Conservation (phyloP, 2,329 filamentous ascomycete genomes). For the Trichoderma oligosporum region DNA sequence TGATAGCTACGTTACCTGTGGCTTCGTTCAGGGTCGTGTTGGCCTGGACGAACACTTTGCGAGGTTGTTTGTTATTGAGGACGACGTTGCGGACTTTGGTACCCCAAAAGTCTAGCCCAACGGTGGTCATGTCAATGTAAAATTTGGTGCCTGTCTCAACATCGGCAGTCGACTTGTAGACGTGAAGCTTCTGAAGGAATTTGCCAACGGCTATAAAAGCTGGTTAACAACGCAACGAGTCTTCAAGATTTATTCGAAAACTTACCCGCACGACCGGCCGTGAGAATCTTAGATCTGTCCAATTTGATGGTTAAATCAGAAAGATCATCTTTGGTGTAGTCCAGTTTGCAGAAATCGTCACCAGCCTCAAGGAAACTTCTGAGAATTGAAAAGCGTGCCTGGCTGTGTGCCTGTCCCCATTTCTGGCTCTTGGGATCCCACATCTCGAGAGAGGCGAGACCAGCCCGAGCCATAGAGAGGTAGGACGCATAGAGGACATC, state of each 20-base stretch:
- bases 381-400: conserved; percentile 85
- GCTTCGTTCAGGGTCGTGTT: conserved; percentile 73
- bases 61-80: conserved; percentile 72
- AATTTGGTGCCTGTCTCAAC: conserved; percentile 71
- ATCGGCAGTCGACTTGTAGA: conserved; percentile 90
- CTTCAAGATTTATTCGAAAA: not conserved
- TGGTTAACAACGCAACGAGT: conserved; percentile 24
- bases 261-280: conserved; percentile 66
- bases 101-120: conserved; percentile 79
- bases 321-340: conserved; percentile 68
- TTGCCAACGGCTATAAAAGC: conserved; percentile 64
- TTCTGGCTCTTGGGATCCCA: conserved; percentile 89
- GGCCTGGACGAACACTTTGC: conserved; percentile 90
- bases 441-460: conserved; percentile 82
- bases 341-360: conserved; percentile 80
- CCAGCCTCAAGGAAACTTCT: conserved; percentile 80
- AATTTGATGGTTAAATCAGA: conserved; percentile 78
- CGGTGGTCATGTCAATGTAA: conserved; percentile 79
- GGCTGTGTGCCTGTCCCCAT: conserved; percentile 91
- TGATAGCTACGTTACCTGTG: conserved; percentile 68
- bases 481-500: conserved; percentile 87
- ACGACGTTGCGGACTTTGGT: conserved; percentile 73
- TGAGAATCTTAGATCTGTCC: conserved; percentile 82
- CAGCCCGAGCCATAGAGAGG: conserved; percentile 90
- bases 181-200: conserved; percentile 85